A percentile compares a stretch with the other conserved stretches of the same genome.
Evolutionary conservation across 441 rosid genomes (phyloP).

Genomic region (Pelargonium australe): DNA sequence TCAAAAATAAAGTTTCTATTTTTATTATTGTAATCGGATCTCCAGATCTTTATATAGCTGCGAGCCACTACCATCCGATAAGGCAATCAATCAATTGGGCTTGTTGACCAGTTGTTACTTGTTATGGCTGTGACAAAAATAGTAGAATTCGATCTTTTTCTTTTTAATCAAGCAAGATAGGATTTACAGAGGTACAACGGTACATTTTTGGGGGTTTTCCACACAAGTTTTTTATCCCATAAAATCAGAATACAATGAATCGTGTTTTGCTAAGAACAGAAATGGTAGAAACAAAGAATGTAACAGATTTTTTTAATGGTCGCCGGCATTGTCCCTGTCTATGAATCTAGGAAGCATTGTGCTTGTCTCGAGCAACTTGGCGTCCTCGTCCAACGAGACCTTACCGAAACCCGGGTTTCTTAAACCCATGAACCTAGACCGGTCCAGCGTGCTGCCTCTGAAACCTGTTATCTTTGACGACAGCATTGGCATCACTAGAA

Average conservation of each 20-base stretch:
- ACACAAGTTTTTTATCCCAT: too few species aligned
- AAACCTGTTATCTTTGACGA: conserved; percentile 90
- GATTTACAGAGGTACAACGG: neutral
- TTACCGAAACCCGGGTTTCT: conserved; percentile 67
- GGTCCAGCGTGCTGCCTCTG: conserved; percentile 61
- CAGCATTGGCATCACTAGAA: conserved; percentile 94
- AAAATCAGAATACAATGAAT: too few species aligned
- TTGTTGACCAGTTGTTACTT: too few species aligned
- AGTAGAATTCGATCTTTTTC: neutral
- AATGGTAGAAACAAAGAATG: neutral
- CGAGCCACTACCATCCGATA: too few species aligned
- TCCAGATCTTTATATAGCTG: too few species aligned
- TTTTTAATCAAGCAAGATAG: neutral
- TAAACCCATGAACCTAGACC: conserved; percentile 57
- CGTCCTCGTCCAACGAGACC: conserved; percentile 49
- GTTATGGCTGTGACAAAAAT: too few species aligned
- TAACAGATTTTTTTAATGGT: neutral
- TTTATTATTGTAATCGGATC: too few species aligned
- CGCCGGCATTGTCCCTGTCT: conserved; percentile 12
- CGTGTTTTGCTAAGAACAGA: too few species aligned
- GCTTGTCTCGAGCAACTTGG: conserved; percentile 29
- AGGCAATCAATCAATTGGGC: too few species aligned
- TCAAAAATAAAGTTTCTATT: too few species aligned
- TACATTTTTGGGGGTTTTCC: too few species aligned
- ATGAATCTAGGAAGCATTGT: conserved; percentile 33